Evolutionary conservation across 164 flowering plant species (phyloP).

Genomic region (Dillenia turbinata): DNA sequence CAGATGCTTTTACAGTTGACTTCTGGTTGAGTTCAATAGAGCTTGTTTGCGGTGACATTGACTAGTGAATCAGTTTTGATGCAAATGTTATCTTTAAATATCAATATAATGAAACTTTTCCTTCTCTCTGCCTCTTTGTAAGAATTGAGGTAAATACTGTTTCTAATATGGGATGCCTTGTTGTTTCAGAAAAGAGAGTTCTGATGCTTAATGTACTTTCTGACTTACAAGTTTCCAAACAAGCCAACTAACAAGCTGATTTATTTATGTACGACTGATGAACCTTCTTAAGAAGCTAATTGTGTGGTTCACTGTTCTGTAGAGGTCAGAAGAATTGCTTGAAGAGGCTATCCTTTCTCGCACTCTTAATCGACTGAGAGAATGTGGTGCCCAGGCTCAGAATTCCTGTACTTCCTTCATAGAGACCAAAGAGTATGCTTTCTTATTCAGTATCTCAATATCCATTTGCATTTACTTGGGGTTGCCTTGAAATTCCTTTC

Average conservation of each 20-base stretch:
- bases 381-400: conserved; percentile 22
- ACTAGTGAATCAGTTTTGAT: no score
- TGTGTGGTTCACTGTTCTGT: conserved; percentile 18
- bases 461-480: background rate
- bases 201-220: no score
- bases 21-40: no score
- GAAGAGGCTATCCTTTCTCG: conserved; percentile 86
- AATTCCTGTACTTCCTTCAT: conserved; percentile 76
- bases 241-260: no score
- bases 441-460: conserved; percentile 4
- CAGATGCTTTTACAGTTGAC: no score
- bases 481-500: no score
- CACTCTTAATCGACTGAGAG: conserved; percentile 68
- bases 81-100: no score
- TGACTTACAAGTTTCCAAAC: background rate
- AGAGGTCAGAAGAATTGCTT: conserved; percentile 85
- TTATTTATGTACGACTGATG: background rate
- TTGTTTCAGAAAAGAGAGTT: no score
- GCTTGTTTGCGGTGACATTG: no score
- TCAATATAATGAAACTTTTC: background rate
- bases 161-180: no score
- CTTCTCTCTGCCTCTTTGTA: background rate
- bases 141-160: no score
- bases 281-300: conserved; percentile 5
- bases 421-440: conserved; percentile 69